These are phyloP conservation scores for Exophiala mesophila DNA, from an alignment of 2,329 filamentous ascomycete genomes.

Conservation along the genomic window DNA sequence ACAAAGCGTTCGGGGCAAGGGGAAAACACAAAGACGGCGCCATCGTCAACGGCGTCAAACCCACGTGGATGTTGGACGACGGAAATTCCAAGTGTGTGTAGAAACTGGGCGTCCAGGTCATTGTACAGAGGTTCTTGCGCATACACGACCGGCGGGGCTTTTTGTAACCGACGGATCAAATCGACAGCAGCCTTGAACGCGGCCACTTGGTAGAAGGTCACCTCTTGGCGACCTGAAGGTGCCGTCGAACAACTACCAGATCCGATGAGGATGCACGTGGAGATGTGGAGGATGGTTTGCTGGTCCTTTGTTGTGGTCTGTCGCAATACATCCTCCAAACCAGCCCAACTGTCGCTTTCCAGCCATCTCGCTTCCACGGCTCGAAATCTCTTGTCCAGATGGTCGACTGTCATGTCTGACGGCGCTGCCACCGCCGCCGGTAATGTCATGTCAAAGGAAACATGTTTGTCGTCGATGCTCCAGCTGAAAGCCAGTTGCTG, in stretches of 20 bases:
- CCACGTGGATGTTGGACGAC: slow-evolving; percentile 47
- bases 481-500: neutral
- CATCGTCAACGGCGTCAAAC: slow-evolving; percentile 45
- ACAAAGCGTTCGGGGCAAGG: slow-evolving; percentile 46
- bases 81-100: slow-evolving; percentile 33
- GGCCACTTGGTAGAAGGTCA: slow-evolving; percentile 19
- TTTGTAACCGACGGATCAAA: slow-evolving; percentile 10
- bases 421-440: neutral
- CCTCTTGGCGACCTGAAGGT: slow-evolving; percentile 7
- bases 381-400: neutral
- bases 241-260: slow-evolving; percentile 17
- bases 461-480: neutral
- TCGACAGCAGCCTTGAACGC: slow-evolving; percentile 13
- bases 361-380: neutral
- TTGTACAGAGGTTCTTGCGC: slow-evolving; percentile 53
- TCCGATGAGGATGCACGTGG: slow-evolving; percentile 17
- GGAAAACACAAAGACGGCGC: slow-evolving; percentile 54
- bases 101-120: slow-evolving; percentile 35
- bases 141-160: slow-evolving; percentile 35
- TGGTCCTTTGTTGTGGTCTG: neutral
- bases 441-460: neutral
- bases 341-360: neutral
- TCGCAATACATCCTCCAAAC: neutral
- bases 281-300: slow-evolving; percentile 2
- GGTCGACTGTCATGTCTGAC: neutral